These are phyloP conservation scores for Apophysomyces variabilis DNA, from an alignment of 371 early-diverging fungal genomes.

Conservation along the genomic window DNA sequence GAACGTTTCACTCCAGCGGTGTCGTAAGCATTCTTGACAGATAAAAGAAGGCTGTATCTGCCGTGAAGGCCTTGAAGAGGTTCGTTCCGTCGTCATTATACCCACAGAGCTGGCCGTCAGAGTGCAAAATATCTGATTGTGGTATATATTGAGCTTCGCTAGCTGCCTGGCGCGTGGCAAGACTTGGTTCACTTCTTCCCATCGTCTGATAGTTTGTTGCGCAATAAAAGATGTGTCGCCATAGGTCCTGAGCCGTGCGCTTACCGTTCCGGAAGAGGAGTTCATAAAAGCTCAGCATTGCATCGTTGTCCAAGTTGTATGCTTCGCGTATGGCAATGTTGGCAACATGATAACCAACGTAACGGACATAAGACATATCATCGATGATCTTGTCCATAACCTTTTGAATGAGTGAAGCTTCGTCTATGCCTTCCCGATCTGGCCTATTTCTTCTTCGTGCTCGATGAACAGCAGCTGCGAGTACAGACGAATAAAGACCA, in stretches of 20 bases:
- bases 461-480: no score
- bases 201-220: constrained; percentile 8
- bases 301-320: not conserved
- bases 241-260: not conserved
- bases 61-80: constrained; percentile 12
- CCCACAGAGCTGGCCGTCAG: not conserved
- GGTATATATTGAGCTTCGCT: not conserved
- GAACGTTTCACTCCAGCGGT: not conserved
- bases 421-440: no score
- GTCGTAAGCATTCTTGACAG: not conserved
- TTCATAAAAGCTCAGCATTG: not conserved
- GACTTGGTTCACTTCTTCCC: not conserved
- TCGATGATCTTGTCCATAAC: no score
- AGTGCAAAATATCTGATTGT: not conserved
- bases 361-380: not conserved
- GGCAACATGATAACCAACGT: not conserved
- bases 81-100: not conserved
- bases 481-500: constrained; percentile 12
- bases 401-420: no score
- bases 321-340: not conserved
- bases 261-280: not conserved
- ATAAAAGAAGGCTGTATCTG: not conserved
- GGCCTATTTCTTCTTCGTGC: no score
- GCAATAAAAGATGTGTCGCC: constrained; percentile 11
- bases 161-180: not conserved